phyloP scores from a whole-genome alignment of 164 flowering plant species.

The Annona squamosa region DNA sequence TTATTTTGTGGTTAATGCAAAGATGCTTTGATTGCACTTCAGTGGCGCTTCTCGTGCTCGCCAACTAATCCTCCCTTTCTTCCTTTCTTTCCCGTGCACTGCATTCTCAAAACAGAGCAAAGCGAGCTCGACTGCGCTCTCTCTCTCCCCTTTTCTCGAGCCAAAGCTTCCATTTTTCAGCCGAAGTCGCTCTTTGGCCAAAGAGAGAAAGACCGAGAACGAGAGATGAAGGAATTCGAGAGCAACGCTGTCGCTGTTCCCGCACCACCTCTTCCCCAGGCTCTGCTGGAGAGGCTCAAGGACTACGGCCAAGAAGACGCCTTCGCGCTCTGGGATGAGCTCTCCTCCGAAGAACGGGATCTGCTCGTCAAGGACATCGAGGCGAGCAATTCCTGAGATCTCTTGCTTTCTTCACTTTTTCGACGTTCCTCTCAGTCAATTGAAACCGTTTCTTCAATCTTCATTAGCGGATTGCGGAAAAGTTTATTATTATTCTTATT shows the following conservation, averaged over 20 bases:
- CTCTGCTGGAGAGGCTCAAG: constrained; percentile 76
- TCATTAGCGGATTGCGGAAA: background rate
- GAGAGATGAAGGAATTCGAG: constrained; percentile 8
- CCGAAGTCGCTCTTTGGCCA: background rate
- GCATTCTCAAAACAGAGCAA: too few relatives aligned
- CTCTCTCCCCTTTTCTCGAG: too few relatives aligned
- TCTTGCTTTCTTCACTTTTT: background rate
- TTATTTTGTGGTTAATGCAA: background rate
- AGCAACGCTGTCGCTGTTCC: background rate
- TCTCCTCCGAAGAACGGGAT: constrained; percentile 64
- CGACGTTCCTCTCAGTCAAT: background rate
- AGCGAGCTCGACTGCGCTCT: background rate
- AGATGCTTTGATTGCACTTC: background rate
- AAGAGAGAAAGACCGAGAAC: constrained; percentile 1
- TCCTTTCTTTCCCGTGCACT: too few relatives aligned
- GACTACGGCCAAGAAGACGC: constrained; percentile 92
- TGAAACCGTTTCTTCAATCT: background rate
- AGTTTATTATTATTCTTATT: background rate
- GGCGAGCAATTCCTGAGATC: constrained; percentile 27
- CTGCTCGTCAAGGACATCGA: constrained; percentile 78
- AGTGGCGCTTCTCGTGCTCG: background rate
- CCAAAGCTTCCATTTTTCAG: background rate
- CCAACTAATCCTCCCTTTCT: too few relatives aligned
- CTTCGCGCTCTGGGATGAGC: constrained; percentile 96
- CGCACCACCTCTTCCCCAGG: constrained; percentile 52